Percentiles rank a stretch among this genome's conserved stretches.
phyloP scores from a whole-genome alignment of 768 basidiomycete species.

The Ephemerocybe angulata region DNA sequence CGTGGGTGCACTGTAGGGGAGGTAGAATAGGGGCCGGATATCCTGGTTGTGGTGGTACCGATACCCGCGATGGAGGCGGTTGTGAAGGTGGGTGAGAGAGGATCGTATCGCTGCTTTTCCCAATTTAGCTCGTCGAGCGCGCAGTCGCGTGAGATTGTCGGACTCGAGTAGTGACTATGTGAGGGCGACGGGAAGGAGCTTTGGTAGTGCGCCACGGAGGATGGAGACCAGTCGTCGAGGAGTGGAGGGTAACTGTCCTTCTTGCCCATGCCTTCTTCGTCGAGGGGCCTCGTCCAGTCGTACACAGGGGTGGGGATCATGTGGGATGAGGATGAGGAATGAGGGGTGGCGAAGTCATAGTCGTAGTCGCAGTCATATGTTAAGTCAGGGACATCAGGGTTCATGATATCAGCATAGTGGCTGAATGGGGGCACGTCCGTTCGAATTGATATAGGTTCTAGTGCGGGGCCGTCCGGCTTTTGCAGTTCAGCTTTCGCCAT shows the following conservation, averaged over 20 bases:
- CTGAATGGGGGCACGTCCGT: conserved; percentile 5
- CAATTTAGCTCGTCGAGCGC: conserved; percentile 7
- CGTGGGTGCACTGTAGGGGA: background rate
- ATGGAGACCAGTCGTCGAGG: background rate
- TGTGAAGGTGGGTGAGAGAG: background rate
- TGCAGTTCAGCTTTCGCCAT: conserved; percentile 4
- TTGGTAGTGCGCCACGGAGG: background rate
- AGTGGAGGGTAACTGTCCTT: background rate
- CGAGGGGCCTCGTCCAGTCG: conserved; percentile 12
- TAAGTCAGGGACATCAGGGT: conserved; percentile 23
- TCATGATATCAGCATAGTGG: conserved; percentile 2
- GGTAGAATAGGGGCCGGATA: background rate
- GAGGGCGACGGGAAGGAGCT: background rate
- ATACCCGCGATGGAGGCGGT: background rate
- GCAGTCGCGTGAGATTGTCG: background rate
- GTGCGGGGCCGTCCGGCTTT: background rate
- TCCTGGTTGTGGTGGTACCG: background rate
- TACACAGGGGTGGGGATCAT: conserved; percentile 27
- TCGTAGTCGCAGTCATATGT: conserved; percentile 20
- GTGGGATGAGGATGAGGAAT: conserved; percentile 25
- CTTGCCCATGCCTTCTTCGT: background rate
- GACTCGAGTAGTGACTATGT: background rate
- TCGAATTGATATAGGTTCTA: conserved; percentile 6
- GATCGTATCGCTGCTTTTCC: conserved; percentile 8
- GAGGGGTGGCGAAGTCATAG: conserved; percentile 20